Conservation (phyloP, 306 rosid genomes). For the Vigna unguiculata region DNA sequence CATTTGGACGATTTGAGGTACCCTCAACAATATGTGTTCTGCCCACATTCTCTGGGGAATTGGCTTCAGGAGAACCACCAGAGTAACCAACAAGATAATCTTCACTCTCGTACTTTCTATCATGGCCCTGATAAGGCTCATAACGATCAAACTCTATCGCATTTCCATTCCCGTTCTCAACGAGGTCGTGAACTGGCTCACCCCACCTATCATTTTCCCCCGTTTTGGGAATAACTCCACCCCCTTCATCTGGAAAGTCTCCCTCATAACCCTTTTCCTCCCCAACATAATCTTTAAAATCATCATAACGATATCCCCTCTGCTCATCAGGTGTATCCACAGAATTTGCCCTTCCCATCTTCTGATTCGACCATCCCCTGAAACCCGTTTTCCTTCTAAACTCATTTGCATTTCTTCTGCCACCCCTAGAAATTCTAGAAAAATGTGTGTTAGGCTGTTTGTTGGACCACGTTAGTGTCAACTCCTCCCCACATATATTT, state of each 20-base stretch:
- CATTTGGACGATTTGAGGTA: constrained; percentile 39
- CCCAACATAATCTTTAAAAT: constrained; percentile 41
- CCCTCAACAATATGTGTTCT: constrained; percentile 39
- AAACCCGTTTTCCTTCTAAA: constrained; percentile 43
- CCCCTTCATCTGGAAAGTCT: constrained; percentile 49
- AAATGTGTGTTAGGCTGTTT: constrained; percentile 59
- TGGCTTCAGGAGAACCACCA: constrained; percentile 48
- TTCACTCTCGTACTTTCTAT: constrained; percentile 49
- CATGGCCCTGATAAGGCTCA: constrained; percentile 62
- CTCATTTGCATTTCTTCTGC: constrained; percentile 36
- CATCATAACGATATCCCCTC: constrained; percentile 38
- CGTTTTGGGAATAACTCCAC: constrained; percentile 37
- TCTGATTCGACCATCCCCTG: constrained; percentile 47
- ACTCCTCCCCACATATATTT: constrained; percentile 62
- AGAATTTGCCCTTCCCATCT: constrained; percentile 48
- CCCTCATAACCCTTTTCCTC: constrained; percentile 47
- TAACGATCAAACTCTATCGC: constrained; percentile 54
- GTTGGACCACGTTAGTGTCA: constrained; percentile 65
- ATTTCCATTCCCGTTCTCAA: constrained; percentile 46
- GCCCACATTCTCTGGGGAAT: constrained; percentile 43
- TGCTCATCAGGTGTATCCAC: constrained; percentile 45
- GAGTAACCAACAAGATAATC: constrained; percentile 45
- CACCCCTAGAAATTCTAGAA: constrained; percentile 49
- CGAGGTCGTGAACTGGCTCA: constrained; percentile 49
- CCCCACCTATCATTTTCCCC: constrained; percentile 62